Evolutionary conservation across 768 basidiomycete species (phyloP), one percentile per base, ranked within the genome.

Genomic region (Naganishia vishniacii): DNA sequence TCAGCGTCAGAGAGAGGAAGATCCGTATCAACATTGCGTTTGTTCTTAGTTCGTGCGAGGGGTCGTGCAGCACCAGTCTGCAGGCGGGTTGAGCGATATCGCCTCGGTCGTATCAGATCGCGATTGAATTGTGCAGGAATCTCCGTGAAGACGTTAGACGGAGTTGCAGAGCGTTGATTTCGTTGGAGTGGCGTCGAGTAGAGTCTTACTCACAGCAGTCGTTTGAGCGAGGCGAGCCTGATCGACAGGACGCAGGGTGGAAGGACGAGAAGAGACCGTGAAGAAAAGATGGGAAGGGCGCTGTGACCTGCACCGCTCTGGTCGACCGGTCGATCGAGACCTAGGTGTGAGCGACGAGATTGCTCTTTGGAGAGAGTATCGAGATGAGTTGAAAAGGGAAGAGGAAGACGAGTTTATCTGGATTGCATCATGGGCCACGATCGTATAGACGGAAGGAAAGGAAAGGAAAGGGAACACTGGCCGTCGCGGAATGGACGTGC

Each of bases 281-380:
- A n/a, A 12, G 28, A 40, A 6, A 37, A 37, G 18, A 34, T 40
- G n/a, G 23, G 53, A 34, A 56, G 32, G 34, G 53, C 34, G 53
- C 53, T 56, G 53, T 56, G 53, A 56, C 53, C 53, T 56, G 53
- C 53, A 56, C 53, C 53, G 53, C 32, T 51, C 49, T 31, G 32
- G 49, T 32, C 49, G 49, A 51, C 49, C 32, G 49, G 49, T 51
- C 49, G 29, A 13, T n/a, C n/a, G 29, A 31, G 49, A 51, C 49
- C 49, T 51, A 31, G 20, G 29, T 51, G 49, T 31, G 31, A 51
- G 49, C 28, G 49, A 51, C 23, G 45, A 25, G 18, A 7, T 18
- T 46, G 23, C 45, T 7, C 9, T 46, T 46, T 46, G 45, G 34
- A 37, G 15, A 15, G 8, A 37, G 34, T 7, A 37, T 15, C 7